phyloP scores from a whole-genome alignment of 768 basidiomycete genomes.

The Exsudoporus frostii region DNA sequence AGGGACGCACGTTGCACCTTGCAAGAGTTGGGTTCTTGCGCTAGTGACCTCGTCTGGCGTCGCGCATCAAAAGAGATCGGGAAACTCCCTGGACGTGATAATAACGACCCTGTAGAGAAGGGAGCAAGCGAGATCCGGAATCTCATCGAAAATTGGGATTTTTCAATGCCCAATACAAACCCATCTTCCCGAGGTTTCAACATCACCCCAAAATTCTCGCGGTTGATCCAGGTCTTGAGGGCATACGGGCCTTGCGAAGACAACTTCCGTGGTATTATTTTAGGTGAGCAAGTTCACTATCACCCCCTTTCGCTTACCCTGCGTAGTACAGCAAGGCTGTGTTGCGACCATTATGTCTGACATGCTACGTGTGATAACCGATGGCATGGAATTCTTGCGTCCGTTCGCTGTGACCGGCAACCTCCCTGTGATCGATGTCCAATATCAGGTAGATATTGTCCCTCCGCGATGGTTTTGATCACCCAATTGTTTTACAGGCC shows the following conservation, averaged over 20 bases:
- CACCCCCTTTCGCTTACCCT: slow-evolving; percentile 34
- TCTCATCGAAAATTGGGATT: slow-evolving; percentile 58
- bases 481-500: slow-evolving; percentile 33
- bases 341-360: slow-evolving; percentile 60
- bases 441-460: slow-evolving; percentile 32
- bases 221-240: slow-evolving; percentile 56
- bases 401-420: slow-evolving; percentile 47
- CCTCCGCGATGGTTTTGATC: neutral
- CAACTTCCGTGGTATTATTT: slow-evolving; percentile 62
- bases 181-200: slow-evolving; percentile 58
- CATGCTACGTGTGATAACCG: slow-evolving; percentile 51
- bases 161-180: slow-evolving; percentile 61
- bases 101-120: slow-evolving; percentile 30
- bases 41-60: slow-evolving; percentile 69
- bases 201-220: slow-evolving; percentile 64
- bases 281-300: slow-evolving; percentile 44
- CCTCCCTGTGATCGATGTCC: slow-evolving; percentile 30
- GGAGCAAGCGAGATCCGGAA: slow-evolving; percentile 30
- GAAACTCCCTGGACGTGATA: slow-evolving; percentile 33
- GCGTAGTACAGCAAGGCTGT: slow-evolving; percentile 48
- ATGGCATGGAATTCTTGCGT: slow-evolving; percentile 52
- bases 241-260: slow-evolving; percentile 52
- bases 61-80: slow-evolving; percentile 41
- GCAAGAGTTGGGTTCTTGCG: slow-evolving; percentile 62
- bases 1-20: slow-evolving; percentile 44